Percentiles rank a stretch among this genome's conserved stretches.
phyloP scores from a whole-genome alignment of 257 asterid species.

The Fraxinus americana region DNA sequence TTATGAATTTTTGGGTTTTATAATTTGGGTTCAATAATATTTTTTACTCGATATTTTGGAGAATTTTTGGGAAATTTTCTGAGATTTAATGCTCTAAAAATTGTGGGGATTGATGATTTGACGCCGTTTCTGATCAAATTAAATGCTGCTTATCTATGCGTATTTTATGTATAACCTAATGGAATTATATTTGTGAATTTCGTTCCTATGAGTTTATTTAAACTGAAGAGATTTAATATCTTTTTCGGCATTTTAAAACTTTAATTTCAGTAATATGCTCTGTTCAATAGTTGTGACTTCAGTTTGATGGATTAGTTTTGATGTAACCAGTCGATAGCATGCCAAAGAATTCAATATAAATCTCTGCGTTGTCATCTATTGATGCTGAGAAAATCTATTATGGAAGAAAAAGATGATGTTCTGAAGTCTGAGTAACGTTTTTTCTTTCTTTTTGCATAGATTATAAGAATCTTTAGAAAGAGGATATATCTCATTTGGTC shows the following conservation, averaged over 20 bases:
- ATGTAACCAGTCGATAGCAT: background rate
- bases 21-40: background rate
- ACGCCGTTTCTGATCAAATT: background rate
- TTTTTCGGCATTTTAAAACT: too few relatives aligned
- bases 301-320: background rate
- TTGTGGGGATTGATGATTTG: background rate
- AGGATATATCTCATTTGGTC: background rate
- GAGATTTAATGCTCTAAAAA: constrained; percentile 23
- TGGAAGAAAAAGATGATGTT: too few relatives aligned
- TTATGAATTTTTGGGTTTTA: background rate
- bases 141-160: background rate
- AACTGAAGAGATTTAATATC: too few relatives aligned
- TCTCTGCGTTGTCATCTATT: background rate
- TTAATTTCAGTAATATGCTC: background rate
- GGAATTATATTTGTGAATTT: background rate
- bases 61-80: constrained; percentile 21
- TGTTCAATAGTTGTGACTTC: background rate
- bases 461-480: background rate
- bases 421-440: background rate
- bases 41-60: background rate
- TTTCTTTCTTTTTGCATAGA: background rate
- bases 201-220: too few relatives aligned
- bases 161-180: background rate
- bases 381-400: too few relatives aligned
- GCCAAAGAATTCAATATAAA: background rate